These are phyloP conservation scores for Scedosporium minutisporum DNA, from an alignment of 2,329 filamentous ascomycete genomes.

Conservation along the genomic window DNA sequence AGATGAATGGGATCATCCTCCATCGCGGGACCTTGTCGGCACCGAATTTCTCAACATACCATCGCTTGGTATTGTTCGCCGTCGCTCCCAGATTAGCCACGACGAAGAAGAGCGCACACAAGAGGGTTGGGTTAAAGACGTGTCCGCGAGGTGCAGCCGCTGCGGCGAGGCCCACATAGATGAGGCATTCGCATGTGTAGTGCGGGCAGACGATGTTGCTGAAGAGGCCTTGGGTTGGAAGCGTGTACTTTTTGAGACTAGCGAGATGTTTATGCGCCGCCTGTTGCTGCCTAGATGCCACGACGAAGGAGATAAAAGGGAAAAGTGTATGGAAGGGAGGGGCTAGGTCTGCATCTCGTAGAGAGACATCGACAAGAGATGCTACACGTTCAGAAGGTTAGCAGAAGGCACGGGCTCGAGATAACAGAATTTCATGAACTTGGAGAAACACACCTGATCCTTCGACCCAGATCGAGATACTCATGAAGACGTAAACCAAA, in stretches of 20 bases:
- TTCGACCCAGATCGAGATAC: slow-evolving; percentile 76
- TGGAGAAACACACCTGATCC: slow-evolving; percentile 49
- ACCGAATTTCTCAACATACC: slow-evolving; percentile 73
- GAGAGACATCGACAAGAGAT: slow-evolving; percentile 17
- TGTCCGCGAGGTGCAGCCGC: slow-evolving; percentile 59
- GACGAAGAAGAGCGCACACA: slow-evolving; percentile 64
- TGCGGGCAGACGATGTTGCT: slow-evolving; percentile 70
- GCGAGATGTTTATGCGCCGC: slow-evolving; percentile 62
- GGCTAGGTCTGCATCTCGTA: background rate
- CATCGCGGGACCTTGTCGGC: slow-evolving; percentile 52
- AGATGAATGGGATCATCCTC: slow-evolving; percentile 68
- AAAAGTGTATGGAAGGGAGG: slow-evolving; percentile 17
- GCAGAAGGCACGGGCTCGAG: background rate
- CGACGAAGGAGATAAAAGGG: slow-evolving; percentile 53
- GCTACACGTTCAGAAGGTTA: slow-evolving; percentile 14
- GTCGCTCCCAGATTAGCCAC: slow-evolving; percentile 72
- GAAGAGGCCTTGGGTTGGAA: slow-evolving; percentile 69
- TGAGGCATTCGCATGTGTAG: slow-evolving; percentile 78
- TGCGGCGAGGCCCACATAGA: slow-evolving; percentile 73
- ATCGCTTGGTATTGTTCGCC: slow-evolving; percentile 65
- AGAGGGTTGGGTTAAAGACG: slow-evolving; percentile 61
- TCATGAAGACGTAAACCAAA: slow-evolving; percentile 64
- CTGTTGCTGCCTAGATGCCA: slow-evolving; percentile 66
- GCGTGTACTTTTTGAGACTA: slow-evolving; percentile 68
- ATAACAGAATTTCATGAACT: background rate